These are phyloP conservation scores for Fusarium odoratissimum DNA, from an alignment of 2,329 filamentous ascomycete species.

Conservation along the genomic window DNA sequence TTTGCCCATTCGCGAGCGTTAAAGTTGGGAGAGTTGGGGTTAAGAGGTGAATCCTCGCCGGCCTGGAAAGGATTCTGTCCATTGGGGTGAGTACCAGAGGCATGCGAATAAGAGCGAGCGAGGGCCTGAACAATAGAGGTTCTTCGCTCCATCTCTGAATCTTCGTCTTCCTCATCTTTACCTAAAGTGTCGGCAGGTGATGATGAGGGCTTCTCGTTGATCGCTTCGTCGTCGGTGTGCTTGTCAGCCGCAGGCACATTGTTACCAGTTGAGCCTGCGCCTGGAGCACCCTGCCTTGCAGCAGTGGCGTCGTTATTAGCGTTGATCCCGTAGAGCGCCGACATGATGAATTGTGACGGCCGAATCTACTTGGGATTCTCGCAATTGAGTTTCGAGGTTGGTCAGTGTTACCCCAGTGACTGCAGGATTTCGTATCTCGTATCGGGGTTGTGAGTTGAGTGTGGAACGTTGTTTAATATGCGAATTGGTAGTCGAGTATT, in stretches of 20 bases:
- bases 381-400: constrained; percentile 27
- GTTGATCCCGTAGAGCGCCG: constrained; percentile 42
- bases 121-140: constrained; percentile 66
- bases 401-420: constrained; percentile 8
- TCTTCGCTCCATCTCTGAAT: constrained; percentile 61
- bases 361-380: constrained; percentile 27
- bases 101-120: constrained; percentile 65
- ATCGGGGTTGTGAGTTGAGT: background rate
- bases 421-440: constrained; percentile 5
- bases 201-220: constrained; percentile 43
- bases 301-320: constrained; percentile 63
- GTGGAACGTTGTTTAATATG: background rate
- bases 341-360: constrained; percentile 37
- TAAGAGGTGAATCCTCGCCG: constrained; percentile 61
- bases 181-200: constrained; percentile 47
- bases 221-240: constrained; percentile 48
- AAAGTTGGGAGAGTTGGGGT: constrained; percentile 66
- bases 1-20: constrained; percentile 69
- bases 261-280: constrained; percentile 42
- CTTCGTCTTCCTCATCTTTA: constrained; percentile 47
- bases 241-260: constrained; percentile 41
- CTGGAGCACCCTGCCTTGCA: constrained; percentile 56
- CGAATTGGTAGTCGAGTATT: constrained; percentile 5
- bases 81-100: constrained; percentile 53
- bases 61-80: constrained; percentile 63